Conservation (phyloP, 805 yeast genomes). For the Teunomyces stri region DNA sequence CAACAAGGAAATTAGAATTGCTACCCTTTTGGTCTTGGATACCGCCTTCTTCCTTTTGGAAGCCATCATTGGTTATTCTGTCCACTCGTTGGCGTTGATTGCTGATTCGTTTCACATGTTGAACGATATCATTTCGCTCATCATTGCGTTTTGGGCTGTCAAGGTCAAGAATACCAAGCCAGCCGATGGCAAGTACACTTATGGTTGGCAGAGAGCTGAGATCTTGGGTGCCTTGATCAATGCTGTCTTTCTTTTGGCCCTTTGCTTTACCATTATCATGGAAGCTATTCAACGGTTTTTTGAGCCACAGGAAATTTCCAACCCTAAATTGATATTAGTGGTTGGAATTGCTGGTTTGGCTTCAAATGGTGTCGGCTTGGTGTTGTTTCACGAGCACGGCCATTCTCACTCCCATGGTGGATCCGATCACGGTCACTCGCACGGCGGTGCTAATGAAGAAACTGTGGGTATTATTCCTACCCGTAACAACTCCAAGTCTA, state of each 20-base stretch:
- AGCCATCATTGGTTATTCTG: slow-evolving; percentile 81
- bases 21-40: slow-evolving; percentile 70
- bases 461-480: slow-evolving; percentile 8
- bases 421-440: slow-evolving; percentile 36
- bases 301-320: slow-evolving; percentile 72
- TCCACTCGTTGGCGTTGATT: slow-evolving; percentile 88
- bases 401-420: slow-evolving; percentile 52
- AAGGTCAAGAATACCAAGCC: slow-evolving; percentile 76
- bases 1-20: slow-evolving; percentile 69
- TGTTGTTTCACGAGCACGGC: slow-evolving; percentile 79
- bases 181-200: slow-evolving; percentile 87
- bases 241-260: slow-evolving; percentile 88
- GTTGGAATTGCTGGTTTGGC: slow-evolving; percentile 83
- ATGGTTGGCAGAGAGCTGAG: slow-evolving; percentile 98
- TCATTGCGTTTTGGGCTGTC: slow-evolving; percentile 97
- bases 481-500: slow-evolving; percentile 22
- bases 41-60: slow-evolving; percentile 82
- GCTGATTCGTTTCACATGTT: slow-evolving; percentile 98
- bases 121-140: slow-evolving; percentile 84
- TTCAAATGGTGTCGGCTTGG: slow-evolving; percentile 80
- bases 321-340: slow-evolving; percentile 75
- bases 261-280: slow-evolving; percentile 86
- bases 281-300: slow-evolving; percentile 91
- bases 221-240: slow-evolving; percentile 92
- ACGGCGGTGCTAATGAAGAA: slow-evolving; percentile 16